A percentile compares a stretch with the other conserved stretches of the same genome.
Evolutionary conservation across 805 yeast genomes (phyloP).

Genomic region (Candida coleopterorum): DNA sequence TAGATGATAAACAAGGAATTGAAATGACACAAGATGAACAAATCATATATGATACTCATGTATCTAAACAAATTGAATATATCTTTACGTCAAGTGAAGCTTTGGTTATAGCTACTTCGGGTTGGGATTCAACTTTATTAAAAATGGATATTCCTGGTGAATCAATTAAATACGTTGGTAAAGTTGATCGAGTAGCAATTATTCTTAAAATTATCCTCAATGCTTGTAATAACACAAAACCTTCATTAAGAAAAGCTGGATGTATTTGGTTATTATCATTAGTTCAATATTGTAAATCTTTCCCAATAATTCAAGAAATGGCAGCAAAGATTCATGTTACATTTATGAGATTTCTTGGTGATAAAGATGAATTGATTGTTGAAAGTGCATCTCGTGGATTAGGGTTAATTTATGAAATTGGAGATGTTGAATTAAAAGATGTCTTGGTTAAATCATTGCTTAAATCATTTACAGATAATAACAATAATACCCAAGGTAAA

Average conservation of each 20-base stretch:
- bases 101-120: constrained; percentile 61
- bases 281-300: constrained; percentile 65
- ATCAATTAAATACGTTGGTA: constrained; percentile 14
- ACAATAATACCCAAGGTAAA: constrained; percentile 56
- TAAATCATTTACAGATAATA: constrained; percentile 66
- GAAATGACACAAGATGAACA: constrained; percentile 35
- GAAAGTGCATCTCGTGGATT: constrained; percentile 90
- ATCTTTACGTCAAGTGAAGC: constrained; percentile 84
- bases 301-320: constrained; percentile 30
- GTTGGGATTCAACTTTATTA: constrained; percentile 66
- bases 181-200: constrained; percentile 16
- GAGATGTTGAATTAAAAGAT: constrained; percentile 63
- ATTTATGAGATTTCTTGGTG: constrained; percentile 75
- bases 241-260: constrained; percentile 66
- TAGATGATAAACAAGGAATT: constrained; percentile 15
- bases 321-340: constrained; percentile 64
- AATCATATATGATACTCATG: constrained; percentile 51
- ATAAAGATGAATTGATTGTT: constrained; percentile 82
- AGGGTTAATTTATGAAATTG: constrained; percentile 73
- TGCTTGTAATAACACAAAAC: constrained; percentile 62
- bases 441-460: constrained; percentile 68
- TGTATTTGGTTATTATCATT: constrained; percentile 85
- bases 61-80: constrained; percentile 68
- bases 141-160: constrained; percentile 51
- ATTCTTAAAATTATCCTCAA: constrained; percentile 49